These are phyloP conservation scores for Mycena polygramma DNA, from an alignment of 768 basidiomycete genomes.

Conservation along the genomic window DNA sequence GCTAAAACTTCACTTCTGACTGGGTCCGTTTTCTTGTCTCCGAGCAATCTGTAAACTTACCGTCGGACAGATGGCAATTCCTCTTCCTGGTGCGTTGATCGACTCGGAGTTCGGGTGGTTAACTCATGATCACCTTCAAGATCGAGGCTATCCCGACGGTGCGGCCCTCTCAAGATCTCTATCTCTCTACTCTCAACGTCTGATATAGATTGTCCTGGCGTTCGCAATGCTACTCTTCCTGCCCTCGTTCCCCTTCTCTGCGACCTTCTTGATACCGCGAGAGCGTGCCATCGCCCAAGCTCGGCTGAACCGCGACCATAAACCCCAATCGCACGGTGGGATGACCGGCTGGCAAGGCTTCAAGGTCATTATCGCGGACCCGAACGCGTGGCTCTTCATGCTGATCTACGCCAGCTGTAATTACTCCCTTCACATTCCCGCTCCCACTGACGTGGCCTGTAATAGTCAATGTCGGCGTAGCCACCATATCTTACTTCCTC, in stretches of 20 bases:
- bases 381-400: conserved; percentile 67
- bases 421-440: background rate
- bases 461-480: conserved; percentile 68
- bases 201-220: conserved; percentile 59
- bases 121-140: conserved; percentile 41
- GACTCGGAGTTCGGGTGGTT: background rate
- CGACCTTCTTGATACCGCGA: conserved; percentile 63
- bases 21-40: conserved; percentile 47
- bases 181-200: background rate
- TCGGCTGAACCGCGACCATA: conserved; percentile 68
- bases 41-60: background rate
- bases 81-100: conserved; percentile 60
- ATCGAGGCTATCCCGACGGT: conserved; percentile 68
- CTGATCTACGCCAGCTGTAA: conserved; percentile 65
- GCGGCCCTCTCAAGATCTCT: background rate
- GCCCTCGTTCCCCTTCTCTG: conserved; percentile 69
- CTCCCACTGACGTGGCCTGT: background rate
- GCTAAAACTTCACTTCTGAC: conserved; percentile 59
- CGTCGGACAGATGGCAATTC: conserved; percentile 66
- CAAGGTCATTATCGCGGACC: conserved; percentile 63
- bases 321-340: conserved; percentile 71
- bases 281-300: conserved; percentile 70
- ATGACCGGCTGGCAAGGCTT: conserved; percentile 70
- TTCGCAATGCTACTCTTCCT: conserved; percentile 61
- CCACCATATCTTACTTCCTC: conserved; percentile 70